Evolutionary conservation across 129 eudicot species (phyloP).

Genomic region (Saposhnikovia divaricata): DNA sequence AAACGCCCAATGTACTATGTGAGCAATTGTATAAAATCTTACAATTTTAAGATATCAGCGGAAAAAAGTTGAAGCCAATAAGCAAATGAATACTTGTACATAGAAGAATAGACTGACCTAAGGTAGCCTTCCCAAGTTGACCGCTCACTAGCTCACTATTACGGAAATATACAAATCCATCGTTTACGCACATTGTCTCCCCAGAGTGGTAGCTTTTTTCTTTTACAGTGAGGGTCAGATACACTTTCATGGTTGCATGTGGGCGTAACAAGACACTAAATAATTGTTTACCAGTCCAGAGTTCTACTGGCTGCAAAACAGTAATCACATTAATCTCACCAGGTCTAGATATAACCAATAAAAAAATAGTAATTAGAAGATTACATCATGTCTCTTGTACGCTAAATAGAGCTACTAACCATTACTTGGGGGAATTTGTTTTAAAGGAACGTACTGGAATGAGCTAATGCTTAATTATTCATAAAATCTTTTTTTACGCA

Average conservation of each 20-base stretch:
- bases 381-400: neutral
- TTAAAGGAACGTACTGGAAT: neutral
- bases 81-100: neutral
- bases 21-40: neutral
- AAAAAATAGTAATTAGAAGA: neutral
- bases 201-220: slow-evolving; percentile 54
- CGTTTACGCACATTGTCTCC: slow-evolving; percentile 82
- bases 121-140: slow-evolving; percentile 92
- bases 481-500: neutral
- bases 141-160: slow-evolving; percentile 93
- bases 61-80: neutral
- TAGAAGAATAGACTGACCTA: slow-evolving; percentile 46
- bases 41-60: neutral
- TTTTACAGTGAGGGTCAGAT: slow-evolving; percentile 67
- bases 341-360: neutral
- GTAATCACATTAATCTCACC: neutral
- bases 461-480: neutral
- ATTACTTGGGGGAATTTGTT: neutral
- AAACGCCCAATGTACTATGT: neutral
- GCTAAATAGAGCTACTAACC: neutral
- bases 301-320: slow-evolving; percentile 82
- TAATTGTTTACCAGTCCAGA: slow-evolving; percentile 98
- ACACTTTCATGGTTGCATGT: slow-evolving; percentile 78
- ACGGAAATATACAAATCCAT: slow-evolving; percentile 79
- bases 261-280: slow-evolving; percentile 77